Base-by-base conservation (phyloP, 2,329 filamentous ascomycete genomes). In the Rhynchosporium agropyri region DNA sequence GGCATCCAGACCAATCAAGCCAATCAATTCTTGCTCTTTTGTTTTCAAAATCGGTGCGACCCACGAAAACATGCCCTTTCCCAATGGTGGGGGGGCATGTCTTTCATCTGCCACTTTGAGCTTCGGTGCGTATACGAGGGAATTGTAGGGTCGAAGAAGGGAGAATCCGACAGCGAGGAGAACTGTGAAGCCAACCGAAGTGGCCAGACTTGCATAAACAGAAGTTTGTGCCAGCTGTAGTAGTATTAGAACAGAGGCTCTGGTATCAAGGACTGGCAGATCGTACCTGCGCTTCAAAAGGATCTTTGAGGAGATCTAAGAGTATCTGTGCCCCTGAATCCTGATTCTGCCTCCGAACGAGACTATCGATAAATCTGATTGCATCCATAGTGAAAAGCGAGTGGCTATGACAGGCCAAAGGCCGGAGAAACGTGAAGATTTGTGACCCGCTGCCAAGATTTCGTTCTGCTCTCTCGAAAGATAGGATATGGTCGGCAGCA, bases 51-150 rank as follows among this genome's bases (percentile, higher is more conserved):
- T 79, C 0, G 94, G 93, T 26, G 81, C 80, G 38, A 96, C 76
- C 95, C 95, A 99, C 54, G 92, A 88, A 74, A 96, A 92, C 9
- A 94, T 79, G n/a, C 91, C 89, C 73, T 89, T 96, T 61, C 90
- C 91, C 71, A 98, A 83, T 0, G 90, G 87, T 12, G 95, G 95
- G 20, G 94, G 95, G 9, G 90, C 86, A 79, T 97, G 92, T 76
- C 89, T 92, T 69, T 92, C 87, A 75, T 98, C 94, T 74, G 92
- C 90, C 80, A 97, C 89, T 75, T 96, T 96, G 55, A 96, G 82
- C 75, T 96, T 94, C 46, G 95, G 95, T 3, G 95, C 93, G 78
- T 99, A 99, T 54, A 99, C 91, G 70, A 94, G 85, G 61, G 89
- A 89, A 76, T 98, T 94, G 77, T 93, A 92, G 4, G 95, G 95